Conservation (phyloP, 1,139 yeast species). For the Pichia sp. region DNA sequence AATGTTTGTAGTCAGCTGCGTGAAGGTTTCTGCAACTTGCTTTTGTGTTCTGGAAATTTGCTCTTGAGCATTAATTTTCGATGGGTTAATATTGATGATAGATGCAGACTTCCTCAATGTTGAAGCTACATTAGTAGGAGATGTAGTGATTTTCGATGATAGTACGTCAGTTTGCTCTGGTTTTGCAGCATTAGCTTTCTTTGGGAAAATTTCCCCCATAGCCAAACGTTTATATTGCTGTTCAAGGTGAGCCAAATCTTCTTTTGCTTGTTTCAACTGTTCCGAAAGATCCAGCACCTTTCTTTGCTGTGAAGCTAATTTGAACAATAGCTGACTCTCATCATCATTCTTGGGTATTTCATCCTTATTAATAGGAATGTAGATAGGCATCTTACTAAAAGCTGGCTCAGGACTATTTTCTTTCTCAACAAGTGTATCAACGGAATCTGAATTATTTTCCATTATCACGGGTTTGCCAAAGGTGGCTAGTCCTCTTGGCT, state of each 20-base stretch:
- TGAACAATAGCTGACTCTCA: constrained; percentile 27
- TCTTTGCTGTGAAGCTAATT: constrained; percentile 43
- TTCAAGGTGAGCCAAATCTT: constrained; percentile 36
- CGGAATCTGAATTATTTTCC: neutral
- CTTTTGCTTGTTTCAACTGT: constrained; percentile 34
- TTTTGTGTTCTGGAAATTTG: constrained; percentile 15
- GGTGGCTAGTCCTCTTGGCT: neutral
- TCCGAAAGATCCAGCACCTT: constrained; percentile 38
- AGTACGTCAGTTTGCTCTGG: neutral
- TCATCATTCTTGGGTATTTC: neutral
- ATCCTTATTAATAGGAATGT: constrained; percentile 17
- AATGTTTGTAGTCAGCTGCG: constrained; percentile 23
- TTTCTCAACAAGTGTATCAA: neutral
- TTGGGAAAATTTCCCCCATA: neutral
- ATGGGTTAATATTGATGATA: constrained; percentile 12
- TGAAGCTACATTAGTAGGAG: constrained; percentile 9
- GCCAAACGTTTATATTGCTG: constrained; percentile 24
- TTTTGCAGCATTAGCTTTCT: neutral
- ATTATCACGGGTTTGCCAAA: neutral
- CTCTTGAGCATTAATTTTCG: constrained; percentile 10
- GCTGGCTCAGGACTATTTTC: neutral
- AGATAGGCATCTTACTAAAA: constrained; percentile 13
- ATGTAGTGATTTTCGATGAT: neutral
- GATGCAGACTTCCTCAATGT: constrained; percentile 19
- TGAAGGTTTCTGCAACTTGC: constrained; percentile 22